These are phyloP conservation scores for Xylariaceae sp. DNA, from an alignment of 2,329 filamentous ascomycete genomes.

Conservation along the genomic window DNA sequence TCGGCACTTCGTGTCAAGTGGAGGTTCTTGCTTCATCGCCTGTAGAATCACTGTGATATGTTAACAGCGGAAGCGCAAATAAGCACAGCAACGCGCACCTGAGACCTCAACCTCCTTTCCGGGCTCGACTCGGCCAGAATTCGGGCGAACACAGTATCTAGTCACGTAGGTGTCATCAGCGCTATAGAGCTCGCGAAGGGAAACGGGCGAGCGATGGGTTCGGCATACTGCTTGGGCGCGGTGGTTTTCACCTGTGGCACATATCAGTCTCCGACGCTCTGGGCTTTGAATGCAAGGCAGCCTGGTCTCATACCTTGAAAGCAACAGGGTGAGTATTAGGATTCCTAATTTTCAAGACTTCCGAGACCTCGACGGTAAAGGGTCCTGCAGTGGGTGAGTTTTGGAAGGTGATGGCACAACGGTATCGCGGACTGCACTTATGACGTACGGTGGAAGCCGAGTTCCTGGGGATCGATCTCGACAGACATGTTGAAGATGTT, in stretches of 20 bases:
- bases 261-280: slow-evolving; percentile 7
- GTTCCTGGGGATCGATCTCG: slow-evolving; percentile 85
- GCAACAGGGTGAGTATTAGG: slow-evolving; percentile 58
- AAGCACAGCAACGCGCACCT: slow-evolving; percentile 52
- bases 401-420: not conserved
- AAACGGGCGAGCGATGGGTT: slow-evolving; percentile 12
- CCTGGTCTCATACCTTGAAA: slow-evolving; percentile 56
- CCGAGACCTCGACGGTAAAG: slow-evolving; percentile 62
- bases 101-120: slow-evolving; percentile 88
- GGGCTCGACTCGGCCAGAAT: slow-evolving; percentile 92
- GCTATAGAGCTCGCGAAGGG: slow-evolving; percentile 11
- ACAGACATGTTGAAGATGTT: slow-evolving; percentile 70
- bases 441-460: slow-evolving; percentile 84
- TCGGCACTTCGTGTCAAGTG: slow-evolving; percentile 80
- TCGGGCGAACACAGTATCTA: slow-evolving; percentile 96
- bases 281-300: too few species aligned
- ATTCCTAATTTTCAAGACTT: slow-evolving; percentile 62
- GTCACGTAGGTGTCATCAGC: slow-evolving; percentile 19
- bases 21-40: slow-evolving; percentile 94
- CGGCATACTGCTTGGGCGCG: slow-evolving; percentile 89
- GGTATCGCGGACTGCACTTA: slow-evolving; percentile 7
- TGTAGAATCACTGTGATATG: slow-evolving; percentile 73
- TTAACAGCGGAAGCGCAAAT: slow-evolving; percentile 19
- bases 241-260: slow-evolving; percentile 86
- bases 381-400: slow-evolving; percentile 46